A percentile compares a stretch with the other conserved stretches of the same genome.
phyloP scores from a whole-genome alignment of 2,329 filamentous ascomycete genomes.

The Onygenales sp. region DNA sequence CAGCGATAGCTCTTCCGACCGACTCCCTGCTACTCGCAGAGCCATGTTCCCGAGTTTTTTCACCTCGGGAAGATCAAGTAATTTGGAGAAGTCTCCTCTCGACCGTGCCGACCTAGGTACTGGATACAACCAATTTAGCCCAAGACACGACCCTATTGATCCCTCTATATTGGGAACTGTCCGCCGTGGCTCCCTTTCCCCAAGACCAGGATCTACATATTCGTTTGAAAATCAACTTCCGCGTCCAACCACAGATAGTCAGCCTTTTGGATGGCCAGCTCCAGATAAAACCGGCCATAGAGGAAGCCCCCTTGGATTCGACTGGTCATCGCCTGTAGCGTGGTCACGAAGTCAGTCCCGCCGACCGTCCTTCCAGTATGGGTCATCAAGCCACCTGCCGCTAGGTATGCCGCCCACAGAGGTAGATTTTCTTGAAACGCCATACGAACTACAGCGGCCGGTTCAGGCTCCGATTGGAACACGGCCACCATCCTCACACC shows the following conservation, averaged over 20 bases:
- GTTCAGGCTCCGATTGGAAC: constrained; percentile 68
- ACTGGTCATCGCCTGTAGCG: constrained; percentile 45
- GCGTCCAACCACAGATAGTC: constrained; percentile 68
- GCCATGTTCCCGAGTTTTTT: constrained; percentile 35
- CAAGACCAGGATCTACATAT: constrained; percentile 43
- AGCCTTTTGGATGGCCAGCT: constrained; percentile 60
- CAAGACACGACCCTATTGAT: constrained; percentile 38
- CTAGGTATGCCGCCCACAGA: constrained; percentile 45
- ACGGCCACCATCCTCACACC: constrained; percentile 52
- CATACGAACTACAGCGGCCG: constrained; percentile 41
- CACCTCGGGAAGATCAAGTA: constrained; percentile 25
- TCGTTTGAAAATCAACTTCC: constrained; percentile 52
- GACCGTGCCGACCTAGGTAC: constrained; percentile 26
- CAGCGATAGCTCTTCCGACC: constrained; percentile 30
- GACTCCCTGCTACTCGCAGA: constrained; percentile 24
- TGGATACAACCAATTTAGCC: constrained; percentile 39
- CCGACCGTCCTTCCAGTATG: constrained; percentile 68
- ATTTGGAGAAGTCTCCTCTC: constrained; percentile 18
- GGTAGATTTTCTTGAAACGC: constrained; percentile 37
- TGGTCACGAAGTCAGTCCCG: constrained; percentile 73
- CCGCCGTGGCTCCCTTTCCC: constrained; percentile 35
- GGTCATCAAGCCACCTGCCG: constrained; percentile 57
- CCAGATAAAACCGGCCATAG: constrained; percentile 46
- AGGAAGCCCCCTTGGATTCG: constrained; percentile 42
- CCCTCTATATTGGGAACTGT: constrained; percentile 34